These are phyloP conservation scores for Poa pratensis DNA, from an alignment of 176 grass and related monocot species.

Conservation along the genomic window DNA sequence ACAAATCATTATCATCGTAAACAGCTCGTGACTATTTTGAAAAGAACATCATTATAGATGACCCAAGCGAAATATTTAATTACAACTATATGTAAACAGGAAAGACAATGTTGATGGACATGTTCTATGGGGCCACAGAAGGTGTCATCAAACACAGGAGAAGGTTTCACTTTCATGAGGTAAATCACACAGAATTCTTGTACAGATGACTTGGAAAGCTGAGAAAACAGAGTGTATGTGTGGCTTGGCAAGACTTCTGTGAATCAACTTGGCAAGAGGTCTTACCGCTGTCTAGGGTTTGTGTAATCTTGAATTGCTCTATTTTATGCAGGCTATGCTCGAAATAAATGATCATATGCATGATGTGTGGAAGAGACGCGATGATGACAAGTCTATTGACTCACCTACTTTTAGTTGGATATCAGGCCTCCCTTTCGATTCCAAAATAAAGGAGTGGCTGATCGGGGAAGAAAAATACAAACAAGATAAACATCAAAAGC, in stretches of 20 bases:
- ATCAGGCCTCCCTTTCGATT: slow-evolving; percentile 76
- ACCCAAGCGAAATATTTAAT: neutral
- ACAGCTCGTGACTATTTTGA: neutral
- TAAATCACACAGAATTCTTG: slow-evolving; percentile 30
- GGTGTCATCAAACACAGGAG: slow-evolving; percentile 87
- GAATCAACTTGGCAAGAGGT: neutral
- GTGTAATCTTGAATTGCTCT: neutral
- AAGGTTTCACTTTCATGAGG: slow-evolving; percentile 98
- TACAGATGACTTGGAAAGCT: slow-evolving; percentile 8
- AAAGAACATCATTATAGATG: neutral
- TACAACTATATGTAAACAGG: slow-evolving; percentile 35
- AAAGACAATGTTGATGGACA: slow-evolving; percentile 99
- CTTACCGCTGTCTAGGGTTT: slow-evolving; percentile 2
- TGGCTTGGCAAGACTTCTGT: slow-evolving; percentile 19
- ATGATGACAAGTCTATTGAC: slow-evolving; percentile 42
- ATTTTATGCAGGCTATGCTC: slow-evolving; percentile 80
- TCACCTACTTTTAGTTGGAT: slow-evolving; percentile 81
- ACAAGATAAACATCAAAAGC: slow-evolving; percentile 76
- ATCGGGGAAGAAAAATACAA: slow-evolving; percentile 93
- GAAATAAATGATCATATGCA: slow-evolving; percentile 99
- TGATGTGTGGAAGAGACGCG: slow-evolving; percentile 77
- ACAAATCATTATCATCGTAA: neutral
- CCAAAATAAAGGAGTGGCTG: slow-evolving; percentile 94
- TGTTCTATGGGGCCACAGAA: slow-evolving; percentile 89
- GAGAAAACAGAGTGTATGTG: slow-evolving; percentile 14